These are phyloP conservation scores for Candida jianshihensis DNA, from an alignment of 805 yeast genomes.

Conservation along the genomic window DNA sequence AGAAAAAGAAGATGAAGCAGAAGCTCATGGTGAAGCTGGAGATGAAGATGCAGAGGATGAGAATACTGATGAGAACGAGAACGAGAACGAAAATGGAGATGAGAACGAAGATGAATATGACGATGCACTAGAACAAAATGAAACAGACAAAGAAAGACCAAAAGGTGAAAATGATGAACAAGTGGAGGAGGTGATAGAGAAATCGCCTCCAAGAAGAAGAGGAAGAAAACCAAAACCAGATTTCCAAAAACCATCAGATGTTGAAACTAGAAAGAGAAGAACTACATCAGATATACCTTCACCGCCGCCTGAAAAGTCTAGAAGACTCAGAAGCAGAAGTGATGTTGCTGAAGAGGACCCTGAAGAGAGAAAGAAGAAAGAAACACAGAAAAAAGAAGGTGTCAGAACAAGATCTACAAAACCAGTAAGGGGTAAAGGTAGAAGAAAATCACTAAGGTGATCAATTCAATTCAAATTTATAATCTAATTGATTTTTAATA, in stretches of 20 bases:
- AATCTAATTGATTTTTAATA: conserved; percentile 38
- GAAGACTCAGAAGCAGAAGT: conserved; percentile 6
- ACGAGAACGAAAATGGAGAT: conserved; percentile 5
- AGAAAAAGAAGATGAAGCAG: conserved; percentile 4
- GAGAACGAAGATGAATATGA: too few relatives aligned
- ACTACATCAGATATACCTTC: neutral
- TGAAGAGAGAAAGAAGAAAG: too few relatives aligned
- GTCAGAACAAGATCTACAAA: conserved; percentile 7
- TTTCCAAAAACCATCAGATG: neutral
- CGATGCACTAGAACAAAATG: too few relatives aligned
- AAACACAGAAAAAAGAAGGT: conserved; percentile 12
- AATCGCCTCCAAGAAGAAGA: conserved; percentile 2
- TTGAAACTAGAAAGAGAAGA: conserved; percentile 3
- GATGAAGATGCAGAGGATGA: conserved; percentile 11
- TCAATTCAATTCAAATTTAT: neutral
- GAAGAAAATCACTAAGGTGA: conserved; percentile 1
- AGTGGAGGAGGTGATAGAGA: conserved; percentile 2
- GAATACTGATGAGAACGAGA: conserved; percentile 9
- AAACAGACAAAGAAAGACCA: too few relatives aligned
- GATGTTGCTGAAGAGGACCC: conserved; percentile 3
- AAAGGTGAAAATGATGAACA: neutral
- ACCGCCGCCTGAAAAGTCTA: conserved; percentile 3
- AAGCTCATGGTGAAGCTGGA: conserved; percentile 7
- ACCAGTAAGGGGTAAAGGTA: conserved; percentile 11
- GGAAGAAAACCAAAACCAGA: conserved; percentile 1